These are phyloP conservation scores for Russula emetica DNA, from an alignment of 768 basidiomycete genomes.

Conservation along the genomic window DNA sequence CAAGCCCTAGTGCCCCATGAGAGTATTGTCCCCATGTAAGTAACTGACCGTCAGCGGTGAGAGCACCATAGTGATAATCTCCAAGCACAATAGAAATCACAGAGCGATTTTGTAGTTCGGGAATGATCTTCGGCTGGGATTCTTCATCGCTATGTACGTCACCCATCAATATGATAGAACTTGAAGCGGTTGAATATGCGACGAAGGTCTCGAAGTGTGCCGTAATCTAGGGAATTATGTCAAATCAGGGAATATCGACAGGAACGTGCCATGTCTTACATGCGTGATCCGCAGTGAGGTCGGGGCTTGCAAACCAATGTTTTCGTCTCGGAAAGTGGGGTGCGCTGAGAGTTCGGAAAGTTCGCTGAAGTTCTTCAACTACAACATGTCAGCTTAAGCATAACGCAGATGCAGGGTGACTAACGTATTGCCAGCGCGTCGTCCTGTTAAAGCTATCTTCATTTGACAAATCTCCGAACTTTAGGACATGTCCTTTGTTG, in stretches of 20 bases:
- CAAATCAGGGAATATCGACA: not conserved
- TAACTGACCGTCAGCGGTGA: slow-evolving; percentile 71
- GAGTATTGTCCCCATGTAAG: slow-evolving; percentile 80
- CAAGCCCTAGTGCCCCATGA: slow-evolving; percentile 79
- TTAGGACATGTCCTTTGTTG: slow-evolving; percentile 71
- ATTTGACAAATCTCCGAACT: slow-evolving; percentile 46
- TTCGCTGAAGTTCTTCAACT: slow-evolving; percentile 78
- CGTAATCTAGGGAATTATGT: slow-evolving; percentile 55
- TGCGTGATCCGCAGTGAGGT: slow-evolving; percentile 65
- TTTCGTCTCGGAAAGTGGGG: slow-evolving; percentile 40
- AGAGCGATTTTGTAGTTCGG: slow-evolving; percentile 66
- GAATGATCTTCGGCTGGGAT: slow-evolving; percentile 56
- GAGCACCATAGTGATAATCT: slow-evolving; percentile 88
- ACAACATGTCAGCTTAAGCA: slow-evolving; percentile 6
- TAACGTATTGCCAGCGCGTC: slow-evolving; percentile 69
- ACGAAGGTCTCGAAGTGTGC: slow-evolving; percentile 81
- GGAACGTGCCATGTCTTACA: slow-evolving; percentile 39
- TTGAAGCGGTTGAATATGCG: slow-evolving; percentile 68
- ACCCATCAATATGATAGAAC: slow-evolving; percentile 74
- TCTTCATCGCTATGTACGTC: slow-evolving; percentile 42
- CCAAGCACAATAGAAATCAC: slow-evolving; percentile 88
- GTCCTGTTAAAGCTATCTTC: slow-evolving; percentile 36
- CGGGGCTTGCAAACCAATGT: slow-evolving; percentile 36
- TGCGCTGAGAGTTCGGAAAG: slow-evolving; percentile 46
- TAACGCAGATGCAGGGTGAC: not conserved